These are phyloP conservation scores for Corniculantispora saksenae DNA, from an alignment of 2,329 filamentous ascomycete genomes.

Conservation along the genomic window DNA sequence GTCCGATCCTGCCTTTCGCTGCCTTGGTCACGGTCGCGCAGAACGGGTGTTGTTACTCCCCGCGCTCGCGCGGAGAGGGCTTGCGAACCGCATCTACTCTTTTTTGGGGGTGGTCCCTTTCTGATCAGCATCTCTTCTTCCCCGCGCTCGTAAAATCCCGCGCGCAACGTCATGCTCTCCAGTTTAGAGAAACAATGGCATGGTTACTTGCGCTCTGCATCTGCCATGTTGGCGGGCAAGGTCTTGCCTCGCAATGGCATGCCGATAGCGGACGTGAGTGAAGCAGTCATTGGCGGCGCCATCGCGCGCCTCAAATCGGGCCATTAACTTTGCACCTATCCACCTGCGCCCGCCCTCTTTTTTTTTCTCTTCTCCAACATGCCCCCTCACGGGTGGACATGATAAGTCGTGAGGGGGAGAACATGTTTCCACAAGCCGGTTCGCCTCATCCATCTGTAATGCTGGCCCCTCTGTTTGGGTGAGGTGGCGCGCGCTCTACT, in stretches of 20 bases:
- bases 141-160: slow-evolving; percentile 2
- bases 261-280: slow-evolving; percentile 12
- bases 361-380: slow-evolving; percentile 4
- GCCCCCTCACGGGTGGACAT: neutral
- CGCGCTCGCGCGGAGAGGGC: too few relatives aligned
- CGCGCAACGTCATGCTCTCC: slow-evolving; percentile 2
- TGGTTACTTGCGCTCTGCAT: neutral
- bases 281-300: slow-evolving; percentile 10
- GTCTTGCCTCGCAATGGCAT: neutral
- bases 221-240: neutral
- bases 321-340: neutral
- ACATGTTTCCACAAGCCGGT: neutral
- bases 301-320: slow-evolving; percentile 7
- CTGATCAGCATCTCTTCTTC: neutral
- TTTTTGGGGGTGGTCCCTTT: neutral
- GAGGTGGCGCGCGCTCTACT: neutral
- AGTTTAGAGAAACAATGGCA: neutral
- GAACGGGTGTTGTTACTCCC: neutral
- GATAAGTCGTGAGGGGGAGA: neutral
- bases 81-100: neutral
- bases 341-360: neutral
- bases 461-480: neutral
- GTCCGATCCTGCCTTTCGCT: neutral
- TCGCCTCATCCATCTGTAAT: neutral
- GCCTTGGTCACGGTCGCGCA: neutral